Base-by-base conservation (phyloP, 768 basidiomycete species). In the Dioszegia aurantiaca region DNA sequence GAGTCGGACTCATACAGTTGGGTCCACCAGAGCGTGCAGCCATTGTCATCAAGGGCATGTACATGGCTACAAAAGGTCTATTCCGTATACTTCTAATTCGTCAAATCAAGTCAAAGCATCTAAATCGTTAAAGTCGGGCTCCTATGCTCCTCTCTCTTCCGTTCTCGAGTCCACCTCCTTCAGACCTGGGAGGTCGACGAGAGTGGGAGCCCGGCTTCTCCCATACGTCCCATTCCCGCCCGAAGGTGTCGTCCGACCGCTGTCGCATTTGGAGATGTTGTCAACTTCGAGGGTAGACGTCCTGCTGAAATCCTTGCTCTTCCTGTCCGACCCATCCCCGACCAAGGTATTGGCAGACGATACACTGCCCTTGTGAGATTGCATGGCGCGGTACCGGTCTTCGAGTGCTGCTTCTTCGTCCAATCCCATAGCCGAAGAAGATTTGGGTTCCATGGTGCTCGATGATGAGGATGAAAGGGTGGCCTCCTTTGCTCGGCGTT, bases 401-500 rank as follows among this genome's bases (percentile, higher is more conserved):
- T 53, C 51, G 24, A 53, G 19, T 3, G 51, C 51, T 12, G 51
- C 51, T 23, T 53, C 51, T 26, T 53, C 51, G 26, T 51, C 49
- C 33, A 39, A 5, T 8, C 19, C 51, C 51, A 53, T 53, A 14
- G 19, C 10, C 5, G 36, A 26, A 4, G 23, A n/a, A 4, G 36
- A 14, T 24, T 53, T 28, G 14, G 36, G 17, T 11, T 39, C 39
- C 37, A 11, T 5, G 4, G 31, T 36, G 9, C 23, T 2, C n/a
- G 36, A 16, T 17, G 37, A 26, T 2, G 36, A n/a, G 19, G 54
- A n/a, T 39, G 21, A 21, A 8, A 39, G 43, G 36, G 44, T 42
- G 27, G 9, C 19, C 39, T 69, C 59, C 30, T 52, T 41, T 8
- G 43, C 60, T 26, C 69, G 59, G 37, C 64, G 56, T 8, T 69